Percentiles rank a stretch among this genome's conserved stretches.
Conservation (phyloP, 192 early-diverging fungal species). For the Coemansia sp. region DNA sequence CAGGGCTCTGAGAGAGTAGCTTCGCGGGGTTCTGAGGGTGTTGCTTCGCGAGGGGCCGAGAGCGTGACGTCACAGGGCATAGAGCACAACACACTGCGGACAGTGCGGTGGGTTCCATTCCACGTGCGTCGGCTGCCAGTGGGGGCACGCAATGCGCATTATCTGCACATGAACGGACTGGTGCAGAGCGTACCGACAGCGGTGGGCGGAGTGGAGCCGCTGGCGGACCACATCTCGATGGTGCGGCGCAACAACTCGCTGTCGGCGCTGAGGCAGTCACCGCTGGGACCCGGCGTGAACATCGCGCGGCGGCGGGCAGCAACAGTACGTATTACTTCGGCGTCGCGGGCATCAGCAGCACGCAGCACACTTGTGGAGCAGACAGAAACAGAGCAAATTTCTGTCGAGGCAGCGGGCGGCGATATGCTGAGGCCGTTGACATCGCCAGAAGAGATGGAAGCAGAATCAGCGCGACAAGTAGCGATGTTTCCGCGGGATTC, state of each 20-base stretch:
- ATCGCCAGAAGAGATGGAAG: slow-evolving; percentile 16
- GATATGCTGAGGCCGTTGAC: not conserved
- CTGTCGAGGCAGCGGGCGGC: too few relatives aligned
- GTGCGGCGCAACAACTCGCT: slow-evolving; percentile 14
- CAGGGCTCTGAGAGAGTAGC: not conserved
- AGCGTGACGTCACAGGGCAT: not conserved
- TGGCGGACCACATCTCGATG: not conserved
- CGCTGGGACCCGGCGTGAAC: slow-evolving; percentile 1
- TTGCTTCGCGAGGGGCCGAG: not conserved
- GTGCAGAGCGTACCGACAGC: slow-evolving; percentile 9
- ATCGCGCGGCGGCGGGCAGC: slow-evolving; percentile 2
- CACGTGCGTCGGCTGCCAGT: slow-evolving; percentile 9
- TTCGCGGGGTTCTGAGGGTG: not conserved
- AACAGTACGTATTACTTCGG: not conserved
- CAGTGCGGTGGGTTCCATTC: slow-evolving; percentile 17
- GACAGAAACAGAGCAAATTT: too few relatives aligned
- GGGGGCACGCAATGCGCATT: slow-evolving; percentile 8
- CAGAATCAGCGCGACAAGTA: slow-evolving; percentile 11
- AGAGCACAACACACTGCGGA: not conserved
- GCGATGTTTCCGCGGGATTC: slow-evolving; percentile 31
- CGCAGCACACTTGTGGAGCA: too few relatives aligned
- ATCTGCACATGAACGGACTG: slow-evolving; percentile 10
- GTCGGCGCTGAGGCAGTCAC: slow-evolving; percentile 5
- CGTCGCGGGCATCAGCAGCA: not conserved
- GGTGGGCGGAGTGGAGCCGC: not conserved